These are phyloP conservation scores for Sodiomyces alkalinus DNA, from an alignment of 2,329 filamentous ascomycete species.

Conservation along the genomic window DNA sequence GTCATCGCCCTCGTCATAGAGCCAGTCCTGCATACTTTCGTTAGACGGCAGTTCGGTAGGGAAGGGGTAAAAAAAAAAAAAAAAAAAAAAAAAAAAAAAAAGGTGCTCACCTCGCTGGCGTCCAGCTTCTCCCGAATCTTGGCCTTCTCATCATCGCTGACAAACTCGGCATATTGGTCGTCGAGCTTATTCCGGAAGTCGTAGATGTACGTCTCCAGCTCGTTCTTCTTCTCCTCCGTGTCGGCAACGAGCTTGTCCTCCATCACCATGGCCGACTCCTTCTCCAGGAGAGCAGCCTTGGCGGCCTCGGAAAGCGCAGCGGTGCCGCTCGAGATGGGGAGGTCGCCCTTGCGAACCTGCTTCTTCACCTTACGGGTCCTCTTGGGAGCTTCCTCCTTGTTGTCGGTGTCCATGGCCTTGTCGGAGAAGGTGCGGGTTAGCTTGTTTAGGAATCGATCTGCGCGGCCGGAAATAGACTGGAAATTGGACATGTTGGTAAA, in stretches of 20 bases:
- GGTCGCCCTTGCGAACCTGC: slow-evolving; percentile 92
- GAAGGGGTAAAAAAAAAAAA: too few species aligned
- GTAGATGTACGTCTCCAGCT: slow-evolving; percentile 95
- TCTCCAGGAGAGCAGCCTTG: slow-evolving; percentile 59
- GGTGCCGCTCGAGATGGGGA: slow-evolving; percentile 74
- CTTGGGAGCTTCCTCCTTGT: slow-evolving; percentile 52
- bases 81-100: too few species aligned
- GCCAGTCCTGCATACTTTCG: slow-evolving; percentile 78
- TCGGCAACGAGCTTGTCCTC: slow-evolving; percentile 97
- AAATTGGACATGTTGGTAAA: slow-evolving; percentile 1
- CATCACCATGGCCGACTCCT: slow-evolving; percentile 83
- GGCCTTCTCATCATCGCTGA: slow-evolving; percentile 82
- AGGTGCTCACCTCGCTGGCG: slow-evolving; percentile 61
- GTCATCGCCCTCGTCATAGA: slow-evolving; percentile 95
- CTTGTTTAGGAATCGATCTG: slow-evolving; percentile 4
- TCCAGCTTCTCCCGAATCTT: slow-evolving; percentile 75
- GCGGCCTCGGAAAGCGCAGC: slow-evolving; percentile 55
- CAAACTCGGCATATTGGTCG: slow-evolving; percentile 77
- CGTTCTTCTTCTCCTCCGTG: slow-evolving; percentile 99
- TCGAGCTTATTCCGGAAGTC: slow-evolving; percentile 92
- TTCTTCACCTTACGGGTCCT: slow-evolving; percentile 98
- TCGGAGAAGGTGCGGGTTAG: slow-evolving; percentile 12
- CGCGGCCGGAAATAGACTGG: slow-evolving; percentile 2
- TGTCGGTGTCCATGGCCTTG: slow-evolving; percentile 78
- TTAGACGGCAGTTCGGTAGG: too few species aligned